Percentiles rank a stretch among this genome's conserved stretches.
Evolutionary conservation across 164 flowering plant species (phyloP).

Genomic region (Annona squamosa): DNA sequence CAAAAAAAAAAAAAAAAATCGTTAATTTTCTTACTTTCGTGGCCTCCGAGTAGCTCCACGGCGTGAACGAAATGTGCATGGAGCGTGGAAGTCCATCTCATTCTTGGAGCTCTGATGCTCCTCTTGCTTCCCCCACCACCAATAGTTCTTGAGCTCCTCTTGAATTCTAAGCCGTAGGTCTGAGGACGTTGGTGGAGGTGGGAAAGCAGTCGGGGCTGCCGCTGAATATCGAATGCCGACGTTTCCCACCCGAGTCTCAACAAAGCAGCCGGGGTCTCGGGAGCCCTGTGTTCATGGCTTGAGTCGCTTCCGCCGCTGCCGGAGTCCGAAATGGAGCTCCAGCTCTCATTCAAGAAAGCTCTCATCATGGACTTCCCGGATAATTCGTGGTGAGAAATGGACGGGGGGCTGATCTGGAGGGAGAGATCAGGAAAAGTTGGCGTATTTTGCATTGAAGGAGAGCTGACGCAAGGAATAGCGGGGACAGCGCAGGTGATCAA

Average conservation of each 20-base stretch:
- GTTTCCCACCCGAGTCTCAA: constrained; percentile 57
- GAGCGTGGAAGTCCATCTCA: constrained; percentile 97
- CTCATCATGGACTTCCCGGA: constrained; percentile 17
- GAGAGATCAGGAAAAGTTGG: constrained; percentile 64
- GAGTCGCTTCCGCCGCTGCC: constrained; percentile 60
- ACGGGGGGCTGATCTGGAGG: constrained; percentile 74
- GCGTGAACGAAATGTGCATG: constrained; percentile 95
- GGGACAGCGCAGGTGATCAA: constrained; percentile 6
- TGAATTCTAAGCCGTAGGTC: constrained; percentile 49
- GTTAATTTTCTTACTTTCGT: constrained; percentile 56
- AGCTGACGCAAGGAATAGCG: constrained; percentile 15
- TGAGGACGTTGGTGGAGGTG: constrained; percentile 40
- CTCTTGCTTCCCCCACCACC: constrained; percentile 42
- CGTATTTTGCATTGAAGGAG: constrained; percentile 24
- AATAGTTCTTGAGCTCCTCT: constrained; percentile 41
- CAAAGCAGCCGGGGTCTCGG: constrained; percentile 21
- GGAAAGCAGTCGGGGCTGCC: constrained; percentile 14
- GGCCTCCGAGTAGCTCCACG: constrained; percentile 95
- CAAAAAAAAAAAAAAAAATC: neutral
- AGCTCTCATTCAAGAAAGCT: constrained; percentile 18
- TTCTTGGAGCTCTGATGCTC: constrained; percentile 82
- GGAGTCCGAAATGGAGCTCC: constrained; percentile 47
- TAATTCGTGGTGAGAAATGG: constrained; percentile 18
- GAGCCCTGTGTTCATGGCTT: constrained; percentile 52
- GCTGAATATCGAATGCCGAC: constrained; percentile 15